Conservation (phyloP, 108 stramenopile genomes). For the Cylindrotheca closterium region DNA sequence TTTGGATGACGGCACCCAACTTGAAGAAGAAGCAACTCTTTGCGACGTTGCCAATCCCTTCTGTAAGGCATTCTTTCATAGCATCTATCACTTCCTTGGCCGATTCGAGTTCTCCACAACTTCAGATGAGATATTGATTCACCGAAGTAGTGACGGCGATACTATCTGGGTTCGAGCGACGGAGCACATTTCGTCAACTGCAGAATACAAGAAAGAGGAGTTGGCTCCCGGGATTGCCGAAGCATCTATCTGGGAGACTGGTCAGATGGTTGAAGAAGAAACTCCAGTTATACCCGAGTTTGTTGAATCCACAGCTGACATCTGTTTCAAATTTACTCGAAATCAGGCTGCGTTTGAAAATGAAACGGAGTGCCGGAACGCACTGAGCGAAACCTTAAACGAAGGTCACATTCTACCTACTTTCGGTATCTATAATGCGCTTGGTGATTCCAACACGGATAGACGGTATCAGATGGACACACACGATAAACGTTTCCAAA, state of each 20-base stretch:
- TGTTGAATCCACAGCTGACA: conserved; percentile 24
- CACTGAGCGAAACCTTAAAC: conserved; percentile 16
- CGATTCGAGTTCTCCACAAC: conserved; percentile 43
- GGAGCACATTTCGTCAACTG: conserved; percentile 34
- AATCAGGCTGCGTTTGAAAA: conserved; percentile 43
- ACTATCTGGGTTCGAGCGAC: conserved; percentile 40
- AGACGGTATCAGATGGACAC: conserved; percentile 41
- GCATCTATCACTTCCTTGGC: conserved; percentile 44
- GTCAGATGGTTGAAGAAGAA: conserved; percentile 38
- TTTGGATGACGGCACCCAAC: conserved; percentile 11
- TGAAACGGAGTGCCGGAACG: conserved; percentile 50
- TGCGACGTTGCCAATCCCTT: conserved; percentile 45
- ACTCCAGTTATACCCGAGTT: conserved; percentile 33
- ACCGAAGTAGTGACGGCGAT: conserved; percentile 34
- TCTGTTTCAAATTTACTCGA: conserved; percentile 69
- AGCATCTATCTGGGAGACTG: conserved; percentile 47
- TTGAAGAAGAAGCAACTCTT: conserved; percentile 25
- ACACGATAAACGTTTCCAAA: conserved; percentile 45
- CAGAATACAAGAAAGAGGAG: conserved; percentile 29
- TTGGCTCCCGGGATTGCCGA: conserved; percentile 43
- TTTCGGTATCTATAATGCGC: conserved; percentile 22
- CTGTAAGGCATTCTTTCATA: conserved; percentile 37
- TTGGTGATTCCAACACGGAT: conserved; percentile 24
- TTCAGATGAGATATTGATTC: conserved; percentile 30
- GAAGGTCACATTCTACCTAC: conserved; percentile 23